Evolutionary conservation across 179 eudicot genomes (phyloP), one percentile per base, ranked within the genome.

Genomic region (Silene vulgaris): DNA sequence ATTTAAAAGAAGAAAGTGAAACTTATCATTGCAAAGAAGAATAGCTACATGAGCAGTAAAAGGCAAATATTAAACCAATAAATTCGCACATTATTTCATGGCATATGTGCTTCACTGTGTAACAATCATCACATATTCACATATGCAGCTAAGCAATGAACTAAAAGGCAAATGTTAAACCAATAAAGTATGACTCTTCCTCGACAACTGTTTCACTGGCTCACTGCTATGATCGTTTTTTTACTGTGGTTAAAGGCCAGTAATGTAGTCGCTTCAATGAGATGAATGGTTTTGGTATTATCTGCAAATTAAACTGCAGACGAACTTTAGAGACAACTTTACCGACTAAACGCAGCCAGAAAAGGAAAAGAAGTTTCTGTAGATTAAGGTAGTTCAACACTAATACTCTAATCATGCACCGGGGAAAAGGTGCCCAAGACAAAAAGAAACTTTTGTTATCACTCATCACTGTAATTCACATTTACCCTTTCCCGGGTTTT

Each of bases 21-120:
- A 13, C 68, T 64, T n/a, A 64, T 29, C 40, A 8, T 75, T 14
- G 21, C 62, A 52, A 52, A 54, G 30, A 70, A 48, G 8, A 48
- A 43, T 75, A 79, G 23, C 19, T 60, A 40, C 37, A 29, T 30
- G 43, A 45, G 43, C 60, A 45, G 8, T 29, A 11, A 56, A 62
- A 19, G 56, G 17, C 17, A 60, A n/a, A n/a, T n/a, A n/a, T n/a
- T n/a, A n/a, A n/a, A n/a, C n/a, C n/a, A n/a, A n/a, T n/a, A n/a
- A n/a, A 56, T 14, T 8, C 37, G 60, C 8, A 19, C 40, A 11
- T 5, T 32, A 20, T 32, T 59, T 67, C 59, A 59, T 50, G 43
- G 11, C 19, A 28, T 7, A 40, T 74, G 56, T 72, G 71, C 35
- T 63, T 35, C 21, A n/a, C 40, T 56, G 20, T 26, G 43, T 37